Base-by-base conservation (phyloP, 805 yeast genomes). In the Sugiyamaella mastotermitis region DNA sequence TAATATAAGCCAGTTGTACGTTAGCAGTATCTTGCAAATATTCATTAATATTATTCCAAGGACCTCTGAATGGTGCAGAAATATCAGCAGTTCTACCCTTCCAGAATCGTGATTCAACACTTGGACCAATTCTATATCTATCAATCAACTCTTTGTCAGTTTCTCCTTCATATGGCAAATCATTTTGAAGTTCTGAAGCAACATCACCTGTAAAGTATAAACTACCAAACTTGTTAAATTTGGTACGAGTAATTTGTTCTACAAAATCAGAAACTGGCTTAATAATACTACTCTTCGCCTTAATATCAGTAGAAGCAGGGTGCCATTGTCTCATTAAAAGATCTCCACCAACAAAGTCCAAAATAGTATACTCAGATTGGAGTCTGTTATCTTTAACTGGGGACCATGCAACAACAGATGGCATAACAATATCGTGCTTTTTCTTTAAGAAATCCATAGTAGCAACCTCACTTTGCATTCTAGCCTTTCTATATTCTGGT, bases 91-190 rank as follows among this genome's bases (percentile, higher is more conserved):
- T 58, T 31, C 68, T 62, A 48, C 78, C 73, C 58, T 81, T 83
- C 73, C 87, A 80, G 57, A 78, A 83, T 10, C 76, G 72, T 48
- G 82, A 72, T 60, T 90, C 97, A 21, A 76, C 78, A 17, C 84
- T 74, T n/a, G 95, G 92, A 5, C 98, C 97, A 49, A 90, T 77
- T 56, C 80, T 72, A 94, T 94, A 88, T 64, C 95, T 75, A 45
- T 74, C 70, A 37, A 66, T 64, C 33, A 83, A 62, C 24, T 60
- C 62, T 6, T 68, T 61, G 35, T 75, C 64, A 13, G 69, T 61
- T 59, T 85, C 95, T 10, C 78, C 83, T 3, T 72, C 78, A 50
- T 81, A 84, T 15, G 75, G 57, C 11, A 66, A 53, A 28, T 60
- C 66, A 23, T 42, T 45, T 43, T 71, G 76, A 26, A 65, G 58